Evolutionary conservation across 768 basidiomycete species (phyloP), one percentile per base, ranked within the genome.

Genomic region (Wakefieldia striispora): DNA sequence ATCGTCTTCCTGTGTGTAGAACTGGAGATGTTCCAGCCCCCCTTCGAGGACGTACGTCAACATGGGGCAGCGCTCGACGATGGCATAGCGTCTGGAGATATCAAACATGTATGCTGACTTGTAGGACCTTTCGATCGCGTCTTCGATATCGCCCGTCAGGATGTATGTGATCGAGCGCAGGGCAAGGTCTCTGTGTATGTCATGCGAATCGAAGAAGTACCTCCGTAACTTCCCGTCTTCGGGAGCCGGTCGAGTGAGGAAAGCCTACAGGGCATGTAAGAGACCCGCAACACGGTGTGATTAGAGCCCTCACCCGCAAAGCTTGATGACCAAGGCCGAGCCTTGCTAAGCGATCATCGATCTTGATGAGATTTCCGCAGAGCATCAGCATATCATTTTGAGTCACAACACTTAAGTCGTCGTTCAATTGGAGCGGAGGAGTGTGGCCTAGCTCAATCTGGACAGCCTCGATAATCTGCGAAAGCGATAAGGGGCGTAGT

Each of bases 101-200:
- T 66, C 63, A 43, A 63, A 60, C 58, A 64, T 57, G 58, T 49
- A 58, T 14, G 61, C 48, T 24, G 53, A 55, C 20, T n/a, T 56
- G 42, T 63, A 54, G 21, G 63, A 65, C 49, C 39, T 59, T 9
- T 23, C 23, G 45, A 65, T 62, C 5, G 57, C 61, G 17, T 31
- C 60, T 43, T 61, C 58, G 23, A 64, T 58, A 23, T 66, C 63
- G 6, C 51, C 54, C 3, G 54, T 11, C 55, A 64, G 51, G 47
- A 66, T 58, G 35, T 66, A 66, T 19, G 56, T 66, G 43, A 65
- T 63, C 14, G 61, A 64, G 21, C 64, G 55, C 43, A 66, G 40
- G 19, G 64, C 64, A n/a, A 66, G 64, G 29, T 65, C 64, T 48
- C 45, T 56, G 33, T 65, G 61, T 21, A 61, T 48, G 9, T 43